These are phyloP conservation scores for Aleurites moluccanus DNA, from an alignment of 441 rosid genomes.

Conservation along the genomic window DNA sequence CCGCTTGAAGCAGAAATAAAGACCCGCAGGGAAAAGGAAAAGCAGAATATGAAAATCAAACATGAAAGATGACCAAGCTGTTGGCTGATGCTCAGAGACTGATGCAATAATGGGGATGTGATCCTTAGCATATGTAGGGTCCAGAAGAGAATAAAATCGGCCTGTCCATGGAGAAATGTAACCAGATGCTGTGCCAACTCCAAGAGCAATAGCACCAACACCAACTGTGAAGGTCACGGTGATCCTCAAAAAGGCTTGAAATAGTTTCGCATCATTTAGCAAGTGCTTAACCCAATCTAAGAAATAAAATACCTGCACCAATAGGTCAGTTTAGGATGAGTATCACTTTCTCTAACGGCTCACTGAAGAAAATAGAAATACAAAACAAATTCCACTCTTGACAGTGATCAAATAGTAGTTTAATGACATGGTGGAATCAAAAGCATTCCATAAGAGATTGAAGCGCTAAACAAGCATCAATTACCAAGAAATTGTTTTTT, in stretches of 20 bases:
- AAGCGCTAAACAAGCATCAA: background rate
- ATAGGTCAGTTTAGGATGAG: background rate
- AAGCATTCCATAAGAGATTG: background rate
- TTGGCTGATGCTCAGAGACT: slow-evolving; percentile 99
- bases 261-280: slow-evolving; percentile 77
- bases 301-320: slow-evolving; percentile 83
- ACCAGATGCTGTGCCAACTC: slow-evolving; percentile 91
- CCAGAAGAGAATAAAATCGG: slow-evolving; percentile 90
- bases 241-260: slow-evolving; percentile 83
- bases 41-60: slow-evolving; percentile 95
- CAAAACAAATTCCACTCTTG: background rate
- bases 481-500: background rate
- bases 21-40: slow-evolving; percentile 99
- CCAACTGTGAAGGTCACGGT: slow-evolving; percentile 71
- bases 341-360: background rate
- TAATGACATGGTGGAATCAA: background rate
- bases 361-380: background rate
- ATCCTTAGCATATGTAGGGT: slow-evolving; percentile 97
- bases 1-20: slow-evolving; percentile 97
- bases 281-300: slow-evolving; percentile 86
- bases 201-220: slow-evolving; percentile 76
- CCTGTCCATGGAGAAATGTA: slow-evolving; percentile 99
- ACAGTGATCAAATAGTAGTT: background rate
- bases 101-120: slow-evolving; percentile 98
- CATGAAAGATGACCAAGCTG: slow-evolving; percentile 99